Conservation (phyloP, 2,329 filamentous ascomycete species). For the Aspergillus sp. region DNA sequence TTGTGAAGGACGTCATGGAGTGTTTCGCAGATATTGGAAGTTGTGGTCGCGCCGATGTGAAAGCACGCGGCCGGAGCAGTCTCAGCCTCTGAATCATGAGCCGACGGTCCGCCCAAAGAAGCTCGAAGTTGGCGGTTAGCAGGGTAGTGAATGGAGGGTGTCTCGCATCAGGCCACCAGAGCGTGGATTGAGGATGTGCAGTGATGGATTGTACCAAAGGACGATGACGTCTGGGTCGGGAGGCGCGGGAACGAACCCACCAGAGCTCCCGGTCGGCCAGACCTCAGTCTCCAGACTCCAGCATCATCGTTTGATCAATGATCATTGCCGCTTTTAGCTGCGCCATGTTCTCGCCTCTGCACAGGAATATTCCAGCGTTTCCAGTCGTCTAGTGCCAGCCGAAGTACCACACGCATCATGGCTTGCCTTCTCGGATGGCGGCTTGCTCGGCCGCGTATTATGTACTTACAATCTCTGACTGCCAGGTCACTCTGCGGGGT, state of each 20-base stretch:
- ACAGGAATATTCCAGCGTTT: neutral
- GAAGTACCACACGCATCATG: neutral
- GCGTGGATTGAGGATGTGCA: neutral
- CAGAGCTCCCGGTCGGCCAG: neutral
- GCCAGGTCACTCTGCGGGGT: conserved; percentile 7
- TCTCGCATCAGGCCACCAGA: neutral
- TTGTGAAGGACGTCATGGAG: conserved; percentile 45
- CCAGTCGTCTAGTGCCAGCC: neutral
- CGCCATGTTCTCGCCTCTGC: neutral
- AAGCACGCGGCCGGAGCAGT: conserved; percentile 1
- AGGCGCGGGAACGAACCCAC: neutral
- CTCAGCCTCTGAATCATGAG: conserved; percentile 9
- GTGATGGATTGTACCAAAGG: neutral
- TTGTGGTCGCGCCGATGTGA: conserved; percentile 7
- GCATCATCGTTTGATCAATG: conserved; percentile 1
- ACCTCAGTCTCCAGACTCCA: neutral
- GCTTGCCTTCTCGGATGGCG: neutral
- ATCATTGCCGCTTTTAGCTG: neutral
- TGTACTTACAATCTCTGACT: neutral
- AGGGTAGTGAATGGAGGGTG: neutral
- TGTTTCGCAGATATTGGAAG: conserved; percentile 9
- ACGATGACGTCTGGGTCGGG: neutral
- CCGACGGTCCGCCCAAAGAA: conserved; percentile 2
- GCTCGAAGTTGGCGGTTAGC: neutral
- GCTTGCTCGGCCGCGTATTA: neutral